Conservation (phyloP, 2,329 filamentous ascomycete species). For the Venturia effusa region DNA sequence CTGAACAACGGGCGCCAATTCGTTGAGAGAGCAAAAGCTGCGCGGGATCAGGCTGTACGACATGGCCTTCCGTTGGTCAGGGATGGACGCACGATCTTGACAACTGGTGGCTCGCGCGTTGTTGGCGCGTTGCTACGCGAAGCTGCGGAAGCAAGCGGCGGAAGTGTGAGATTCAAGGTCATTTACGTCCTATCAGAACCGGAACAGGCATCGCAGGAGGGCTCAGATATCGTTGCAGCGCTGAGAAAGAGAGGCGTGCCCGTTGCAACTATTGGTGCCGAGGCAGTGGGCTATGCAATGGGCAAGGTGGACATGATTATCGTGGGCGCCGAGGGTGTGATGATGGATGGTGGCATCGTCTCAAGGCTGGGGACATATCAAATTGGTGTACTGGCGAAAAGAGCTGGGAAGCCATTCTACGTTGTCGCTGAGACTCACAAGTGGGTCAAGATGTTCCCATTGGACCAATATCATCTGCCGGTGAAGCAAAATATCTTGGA, state of each 20-base stretch:
- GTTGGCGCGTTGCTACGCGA: constrained; percentile 67
- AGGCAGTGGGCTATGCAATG: constrained; percentile 70
- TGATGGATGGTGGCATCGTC: constrained; percentile 88
- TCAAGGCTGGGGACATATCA: constrained; percentile 79
- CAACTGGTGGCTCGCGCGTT: constrained; percentile 77
- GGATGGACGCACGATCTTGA: constrained; percentile 73
- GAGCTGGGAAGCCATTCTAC: constrained; percentile 67
- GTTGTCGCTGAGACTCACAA: constrained; percentile 95
- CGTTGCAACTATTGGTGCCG: constrained; percentile 69
- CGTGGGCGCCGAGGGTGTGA: constrained; percentile 69
- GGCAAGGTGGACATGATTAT: constrained; percentile 59
- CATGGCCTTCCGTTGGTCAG: constrained; percentile 69
- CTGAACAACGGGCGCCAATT: constrained; percentile 80
- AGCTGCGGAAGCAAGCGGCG: constrained; percentile 55
- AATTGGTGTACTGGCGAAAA: constrained; percentile 69
- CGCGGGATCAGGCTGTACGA: constrained; percentile 69
- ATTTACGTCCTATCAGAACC: constrained; percentile 49
- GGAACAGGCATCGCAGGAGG: constrained; percentile 38
- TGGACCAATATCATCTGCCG: constrained; percentile 71
- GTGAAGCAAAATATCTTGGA: constrained; percentile 69
- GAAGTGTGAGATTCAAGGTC: constrained; percentile 64
- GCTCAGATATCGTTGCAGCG: constrained; percentile 57
- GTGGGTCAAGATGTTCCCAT: constrained; percentile 78
- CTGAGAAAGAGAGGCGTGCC: constrained; percentile 66
- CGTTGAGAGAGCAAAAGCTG: constrained; percentile 75